Base-by-base conservation (phyloP, 2,329 filamentous ascomycete species). In the Alternaria novae-zelandiae region DNA sequence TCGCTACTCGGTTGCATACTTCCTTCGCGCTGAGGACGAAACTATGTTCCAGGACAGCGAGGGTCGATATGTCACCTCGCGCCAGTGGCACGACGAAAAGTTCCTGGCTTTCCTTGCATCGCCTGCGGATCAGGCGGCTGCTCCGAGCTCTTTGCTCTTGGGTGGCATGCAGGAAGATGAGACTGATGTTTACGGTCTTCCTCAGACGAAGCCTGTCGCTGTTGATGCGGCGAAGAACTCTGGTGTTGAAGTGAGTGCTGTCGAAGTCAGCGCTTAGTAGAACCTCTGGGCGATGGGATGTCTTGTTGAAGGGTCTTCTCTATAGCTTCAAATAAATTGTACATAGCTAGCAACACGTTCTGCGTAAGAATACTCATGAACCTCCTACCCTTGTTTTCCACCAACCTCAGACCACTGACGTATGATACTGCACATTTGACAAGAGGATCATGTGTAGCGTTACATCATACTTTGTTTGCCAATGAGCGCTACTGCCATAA, bases 1-100 rank as follows among this genome's bases (percentile, higher is more conserved):
- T 78, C 83, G 86, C 60, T 88, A 87, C 82, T 86, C 84, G 10
- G 86, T 88, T 65, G 86, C 86, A 13, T 88, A 88, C 76, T 88
- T 88, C 80, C 80, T 88, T 55, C 82, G 86, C 36, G 84, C 86
- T 56, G 85, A 87, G 80, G 82, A 87, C 74, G 84, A 85, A 70
- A 84, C 83, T 71, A 83, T 85, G 81, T 87, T 88, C 74, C 81
- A 80, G 51, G 86, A 88, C 77, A 83, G 81, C 67, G 84, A 86
- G 79, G 86, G 86, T 61, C 79, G 85, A 46, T 82, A 82, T 66
- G 81, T 87, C 64, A 86, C 86, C 10, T 85, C 86, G 83, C 67
- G 72, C 1, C 68, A 75, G 62, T 77, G 75, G 74, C 74, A 77
- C 46, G 74, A 77, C 53, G 74, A 77, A 65, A 76, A 77, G 64